phyloP scores from a whole-genome alignment of 257 asterid genomes.

The Eustoma russellianum region DNA sequence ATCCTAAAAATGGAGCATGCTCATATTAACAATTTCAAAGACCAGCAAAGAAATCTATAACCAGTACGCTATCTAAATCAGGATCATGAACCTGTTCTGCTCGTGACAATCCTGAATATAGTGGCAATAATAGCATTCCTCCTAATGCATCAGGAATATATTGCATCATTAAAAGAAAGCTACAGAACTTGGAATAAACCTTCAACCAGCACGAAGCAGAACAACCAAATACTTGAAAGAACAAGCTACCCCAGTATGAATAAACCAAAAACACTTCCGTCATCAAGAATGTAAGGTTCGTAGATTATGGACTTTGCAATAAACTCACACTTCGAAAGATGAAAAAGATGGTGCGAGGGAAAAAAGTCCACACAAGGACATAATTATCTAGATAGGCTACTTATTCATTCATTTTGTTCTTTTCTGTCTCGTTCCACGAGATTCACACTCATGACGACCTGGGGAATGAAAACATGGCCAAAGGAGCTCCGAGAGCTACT shows the following conservation, averaged over 20 bases:
- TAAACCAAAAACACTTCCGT: not conserved
- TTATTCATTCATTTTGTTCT: too few species aligned
- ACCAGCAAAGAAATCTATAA: not conserved
- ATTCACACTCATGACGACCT: too few species aligned
- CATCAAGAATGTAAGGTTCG: too few species aligned
- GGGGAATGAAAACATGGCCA: too few species aligned
- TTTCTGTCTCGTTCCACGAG: too few species aligned
- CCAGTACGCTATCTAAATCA: conserved; percentile 4
- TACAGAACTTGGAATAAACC: not conserved
- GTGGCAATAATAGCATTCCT: conserved; percentile 79
- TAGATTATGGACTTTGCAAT: too few species aligned
- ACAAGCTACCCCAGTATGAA: not conserved
- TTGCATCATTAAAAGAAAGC: not conserved
- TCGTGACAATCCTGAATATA: conserved; percentile 89
- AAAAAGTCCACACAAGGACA: too few species aligned
- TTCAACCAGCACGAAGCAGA: conserved; percentile 2
- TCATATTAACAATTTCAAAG: not conserved
- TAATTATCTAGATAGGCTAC: too few species aligned
- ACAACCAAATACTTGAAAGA: not conserved
- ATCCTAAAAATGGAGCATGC: conserved; percentile 37
- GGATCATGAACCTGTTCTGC: conserved; percentile 63
- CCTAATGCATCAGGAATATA: conserved; percentile 20
- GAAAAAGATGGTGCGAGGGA: too few species aligned
- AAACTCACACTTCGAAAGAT: too few species aligned
- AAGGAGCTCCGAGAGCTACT: too few species aligned